Evolutionary conservation across 1,284 basidiomycete genomes (phyloP).

Genomic region (Malassezia slooffiae): DNA sequence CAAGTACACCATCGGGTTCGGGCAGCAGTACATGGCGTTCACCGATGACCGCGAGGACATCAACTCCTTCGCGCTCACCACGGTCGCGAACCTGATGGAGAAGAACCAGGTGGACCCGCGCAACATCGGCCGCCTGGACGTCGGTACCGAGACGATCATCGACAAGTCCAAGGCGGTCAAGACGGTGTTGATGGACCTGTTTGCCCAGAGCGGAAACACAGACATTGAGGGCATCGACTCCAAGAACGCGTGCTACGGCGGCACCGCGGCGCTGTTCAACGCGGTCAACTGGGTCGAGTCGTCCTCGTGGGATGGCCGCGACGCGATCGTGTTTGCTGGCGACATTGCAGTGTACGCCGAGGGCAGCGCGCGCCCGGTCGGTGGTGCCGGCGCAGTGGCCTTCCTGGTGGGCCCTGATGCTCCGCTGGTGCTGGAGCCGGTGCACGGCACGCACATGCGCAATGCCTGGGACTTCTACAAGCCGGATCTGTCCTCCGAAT

Average conservation of each 20-base stretch:
- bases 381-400: slow-evolving; percentile 89
- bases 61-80: slow-evolving; percentile 87
- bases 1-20: slow-evolving; percentile 98
- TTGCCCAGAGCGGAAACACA: slow-evolving; percentile 77
- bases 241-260: slow-evolving; percentile 98
- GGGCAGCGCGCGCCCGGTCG: slow-evolving; percentile 84
- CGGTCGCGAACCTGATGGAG: slow-evolving; percentile 63
- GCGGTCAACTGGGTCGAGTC: slow-evolving; percentile 85
- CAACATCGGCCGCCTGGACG: slow-evolving; percentile 91
- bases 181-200: slow-evolving; percentile 96
- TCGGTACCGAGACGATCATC: slow-evolving; percentile 97
- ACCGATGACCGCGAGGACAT: slow-evolving; percentile 92
- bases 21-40: slow-evolving; percentile 95
- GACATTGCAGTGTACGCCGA: slow-evolving; percentile 98
- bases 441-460: slow-evolving; percentile 93
- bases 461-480: slow-evolving; percentile 63
- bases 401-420: slow-evolving; percentile 93
- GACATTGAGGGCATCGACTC: slow-evolving; percentile 98
- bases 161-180: slow-evolving; percentile 99
- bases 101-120: slow-evolving; percentile 94
- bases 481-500: slow-evolving; percentile 54
- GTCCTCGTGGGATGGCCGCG: slow-evolving; percentile 93
- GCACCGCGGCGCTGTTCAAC: slow-evolving; percentile 95
- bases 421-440: slow-evolving; percentile 82
- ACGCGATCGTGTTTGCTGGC: slow-evolving; percentile 91